Percentiles rank a stretch among this genome's conserved stretches.
phyloP scores from a whole-genome alignment of 2,329 filamentous ascomycete genomes.

The Bipolaris bicolor region DNA sequence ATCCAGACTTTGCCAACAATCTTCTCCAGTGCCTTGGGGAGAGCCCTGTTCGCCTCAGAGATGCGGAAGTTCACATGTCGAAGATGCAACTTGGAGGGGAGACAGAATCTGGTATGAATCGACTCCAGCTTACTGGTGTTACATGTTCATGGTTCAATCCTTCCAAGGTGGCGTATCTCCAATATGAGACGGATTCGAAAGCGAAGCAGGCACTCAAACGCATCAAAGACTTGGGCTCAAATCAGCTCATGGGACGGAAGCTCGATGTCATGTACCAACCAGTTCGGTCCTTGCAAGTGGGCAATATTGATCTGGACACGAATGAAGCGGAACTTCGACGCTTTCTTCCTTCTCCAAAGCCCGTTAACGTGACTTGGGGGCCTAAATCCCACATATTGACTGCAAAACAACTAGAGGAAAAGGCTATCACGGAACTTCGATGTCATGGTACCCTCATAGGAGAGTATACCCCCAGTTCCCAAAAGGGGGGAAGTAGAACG shows the following conservation, averaged over 20 bases:
- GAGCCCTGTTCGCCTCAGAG: too few species aligned
- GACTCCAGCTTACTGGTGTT: conserved; percentile 24
- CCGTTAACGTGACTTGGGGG: conserved; percentile 1
- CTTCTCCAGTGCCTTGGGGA: too few species aligned
- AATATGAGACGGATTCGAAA: neutral
- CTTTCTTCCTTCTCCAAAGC: conserved; percentile 6
- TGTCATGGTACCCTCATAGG: neutral
- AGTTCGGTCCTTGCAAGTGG: neutral
- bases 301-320: conserved; percentile 1
- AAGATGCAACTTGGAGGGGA: too few species aligned
- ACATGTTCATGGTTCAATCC: conserved; percentile 17
- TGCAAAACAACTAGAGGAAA: neutral
- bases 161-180: conserved; percentile 2
- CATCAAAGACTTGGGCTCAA: neutral
- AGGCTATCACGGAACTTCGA: neutral
- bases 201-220: conserved; percentile 1
- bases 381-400: neutral
- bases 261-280: neutral
- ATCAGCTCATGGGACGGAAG: neutral
- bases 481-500: conserved; percentile 2
- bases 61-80: too few species aligned
- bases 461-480: neutral
- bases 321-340: neutral
- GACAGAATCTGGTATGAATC: conserved; percentile 10
- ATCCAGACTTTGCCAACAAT: too few species aligned